Evolutionary conservation across 345 rosid species (phyloP).

Genomic region (Iberis pinnata): DNA sequence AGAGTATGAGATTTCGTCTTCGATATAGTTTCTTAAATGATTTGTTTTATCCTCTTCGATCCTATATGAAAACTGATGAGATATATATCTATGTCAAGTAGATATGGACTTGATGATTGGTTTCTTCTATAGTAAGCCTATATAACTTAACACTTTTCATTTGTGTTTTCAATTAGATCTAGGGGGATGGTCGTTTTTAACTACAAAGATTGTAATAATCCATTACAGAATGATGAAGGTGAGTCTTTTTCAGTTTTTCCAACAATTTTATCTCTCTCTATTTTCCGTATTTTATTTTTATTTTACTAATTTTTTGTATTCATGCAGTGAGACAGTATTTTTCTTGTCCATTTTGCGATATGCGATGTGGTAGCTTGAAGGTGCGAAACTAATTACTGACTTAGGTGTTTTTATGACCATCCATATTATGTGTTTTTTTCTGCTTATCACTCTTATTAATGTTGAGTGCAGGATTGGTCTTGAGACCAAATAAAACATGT

Average conservation of each 20-base stretch:
- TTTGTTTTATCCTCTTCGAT: neutral
- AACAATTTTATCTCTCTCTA: neutral
- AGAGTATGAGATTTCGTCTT: slow-evolving; percentile 36
- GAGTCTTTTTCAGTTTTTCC: neutral
- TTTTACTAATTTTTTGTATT: slow-evolving; percentile 5
- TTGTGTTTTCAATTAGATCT: slow-evolving; percentile 45
- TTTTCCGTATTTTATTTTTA: neutral
- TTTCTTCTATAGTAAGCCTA: neutral
- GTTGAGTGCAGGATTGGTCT: too few relatives aligned
- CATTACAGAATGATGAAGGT: slow-evolving; percentile 85
- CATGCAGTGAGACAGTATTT: slow-evolving; percentile 83
- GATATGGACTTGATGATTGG: slow-evolving; percentile 9
- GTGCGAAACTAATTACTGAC: slow-evolving; percentile 32
- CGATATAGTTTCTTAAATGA: neutral
- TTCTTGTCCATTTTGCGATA: slow-evolving; percentile 89
- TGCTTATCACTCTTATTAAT: too few relatives aligned
- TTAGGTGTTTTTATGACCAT: slow-evolving; percentile 6
- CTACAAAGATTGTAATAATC: slow-evolving; percentile 60
- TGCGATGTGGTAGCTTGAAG: slow-evolving; percentile 78
- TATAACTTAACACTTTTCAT: neutral
- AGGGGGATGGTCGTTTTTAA: slow-evolving; percentile 76
- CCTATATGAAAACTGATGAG: slow-evolving; percentile 6
- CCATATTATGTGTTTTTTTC: too few relatives aligned
- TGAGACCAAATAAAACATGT: too few relatives aligned
- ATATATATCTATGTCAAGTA: neutral